Percentiles rank a stretch among this genome's conserved stretches.
Conservation (phyloP, 1,284 basidiomycete genomes). For the Calocybe gambosa region DNA sequence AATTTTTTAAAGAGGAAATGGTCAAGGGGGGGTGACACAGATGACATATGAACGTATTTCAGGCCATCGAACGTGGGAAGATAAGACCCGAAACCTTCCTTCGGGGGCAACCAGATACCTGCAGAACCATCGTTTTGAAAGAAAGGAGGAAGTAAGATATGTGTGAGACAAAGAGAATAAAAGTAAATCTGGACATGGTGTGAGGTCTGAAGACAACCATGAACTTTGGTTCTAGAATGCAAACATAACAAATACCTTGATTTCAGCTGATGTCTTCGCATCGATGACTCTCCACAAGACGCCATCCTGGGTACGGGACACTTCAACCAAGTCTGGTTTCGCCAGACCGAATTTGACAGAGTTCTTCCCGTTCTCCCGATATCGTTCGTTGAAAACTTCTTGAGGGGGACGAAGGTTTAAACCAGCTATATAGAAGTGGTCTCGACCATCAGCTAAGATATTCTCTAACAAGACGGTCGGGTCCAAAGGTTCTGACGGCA, state of each 20-base stretch:
- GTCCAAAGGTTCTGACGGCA: constrained; percentile 30
- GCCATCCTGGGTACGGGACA: constrained; percentile 30
- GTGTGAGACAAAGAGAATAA: constrained; percentile 38
- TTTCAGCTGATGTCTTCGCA: constrained; percentile 39
- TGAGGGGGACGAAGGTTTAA: constrained; percentile 36
- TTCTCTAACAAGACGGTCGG: constrained; percentile 31
- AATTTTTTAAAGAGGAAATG: constrained; percentile 35
- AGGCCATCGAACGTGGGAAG: constrained; percentile 26
- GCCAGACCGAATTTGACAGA: constrained; percentile 39
- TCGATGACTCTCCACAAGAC: constrained; percentile 47
- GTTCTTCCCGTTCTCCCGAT: constrained; percentile 21
- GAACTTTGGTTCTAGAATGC: too few relatives aligned
- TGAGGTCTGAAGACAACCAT: constrained; percentile 39
- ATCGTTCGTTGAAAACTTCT: constrained; percentile 27
- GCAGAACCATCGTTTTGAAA: constrained; percentile 30
- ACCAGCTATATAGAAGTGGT: constrained; percentile 45
- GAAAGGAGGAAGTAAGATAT: constrained; percentile 28
- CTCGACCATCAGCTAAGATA: constrained; percentile 34
- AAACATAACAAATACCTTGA: constrained; percentile 29
- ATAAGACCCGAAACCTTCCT: constrained; percentile 28
- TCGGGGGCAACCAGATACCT: constrained; percentile 40
- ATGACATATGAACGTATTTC: constrained; percentile 29
- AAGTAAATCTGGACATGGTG: constrained; percentile 48
- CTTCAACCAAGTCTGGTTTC: constrained; percentile 43
- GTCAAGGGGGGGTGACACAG: constrained; percentile 33